Conservation (phyloP, 2,329 filamentous ascomycete species). For the Dactylellina cionopaga region DNA sequence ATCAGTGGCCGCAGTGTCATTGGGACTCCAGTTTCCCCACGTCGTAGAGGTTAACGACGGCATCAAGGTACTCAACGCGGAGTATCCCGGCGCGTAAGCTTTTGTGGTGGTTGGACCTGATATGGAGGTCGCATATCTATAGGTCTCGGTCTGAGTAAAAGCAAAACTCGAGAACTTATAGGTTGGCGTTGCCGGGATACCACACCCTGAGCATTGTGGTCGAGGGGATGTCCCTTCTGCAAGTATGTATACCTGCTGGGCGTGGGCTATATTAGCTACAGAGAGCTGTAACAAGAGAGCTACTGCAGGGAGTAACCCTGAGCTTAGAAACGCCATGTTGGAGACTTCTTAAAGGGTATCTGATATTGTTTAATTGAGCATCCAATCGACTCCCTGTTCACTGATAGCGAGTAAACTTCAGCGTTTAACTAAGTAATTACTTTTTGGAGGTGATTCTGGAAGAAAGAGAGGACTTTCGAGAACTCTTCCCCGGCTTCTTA, state of each 20-base stretch:
- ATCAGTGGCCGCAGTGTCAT: conserved; percentile 25
- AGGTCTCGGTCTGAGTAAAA: conserved; percentile 24
- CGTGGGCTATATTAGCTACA: not conserved
- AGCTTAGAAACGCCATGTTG: not conserved
- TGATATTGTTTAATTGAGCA: not conserved
- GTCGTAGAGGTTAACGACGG: conserved; percentile 19
- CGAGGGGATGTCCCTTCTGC: conserved; percentile 13
- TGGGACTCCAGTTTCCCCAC: conserved; percentile 19
- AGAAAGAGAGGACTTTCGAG: too few relatives aligned
- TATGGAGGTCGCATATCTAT: conserved; percentile 25
- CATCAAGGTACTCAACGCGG: conserved; percentile 4
- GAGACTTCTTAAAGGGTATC: not conserved
- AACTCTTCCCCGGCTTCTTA: too few relatives aligned
- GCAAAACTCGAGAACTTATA: conserved; percentile 20
- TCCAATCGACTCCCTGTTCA: too few relatives aligned
- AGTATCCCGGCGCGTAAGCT: conserved; percentile 11
- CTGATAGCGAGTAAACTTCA: too few relatives aligned
- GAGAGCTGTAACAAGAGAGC: not conserved
- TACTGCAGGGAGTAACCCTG: not conserved
- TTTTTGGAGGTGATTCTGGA: too few relatives aligned
- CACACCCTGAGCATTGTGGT: conserved; percentile 2
- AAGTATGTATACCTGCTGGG: conserved; percentile 20
- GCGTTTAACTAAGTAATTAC: too few relatives aligned
- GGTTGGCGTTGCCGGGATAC: conserved; percentile 10
- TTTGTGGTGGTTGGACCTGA: not conserved